Evolutionary conservation across 2,329 filamentous ascomycete genomes (phyloP).

Genomic region (Didymella pomorum): DNA sequence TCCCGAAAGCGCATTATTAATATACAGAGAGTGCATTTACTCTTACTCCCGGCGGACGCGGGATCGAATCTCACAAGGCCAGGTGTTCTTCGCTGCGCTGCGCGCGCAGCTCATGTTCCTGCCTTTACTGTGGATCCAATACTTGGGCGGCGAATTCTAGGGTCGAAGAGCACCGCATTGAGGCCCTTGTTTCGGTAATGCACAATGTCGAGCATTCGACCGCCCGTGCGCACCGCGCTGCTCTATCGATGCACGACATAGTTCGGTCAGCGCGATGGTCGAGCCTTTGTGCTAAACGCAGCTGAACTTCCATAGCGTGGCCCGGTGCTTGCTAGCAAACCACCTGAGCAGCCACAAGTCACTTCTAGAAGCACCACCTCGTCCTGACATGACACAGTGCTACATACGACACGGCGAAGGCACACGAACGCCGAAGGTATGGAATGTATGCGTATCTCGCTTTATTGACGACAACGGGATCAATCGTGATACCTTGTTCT

Average conservation of each 20-base stretch:
- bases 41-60: slow-evolving; percentile 13
- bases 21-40: slow-evolving; percentile 25
- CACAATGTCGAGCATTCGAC: slow-evolving; percentile 5
- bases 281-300: background rate
- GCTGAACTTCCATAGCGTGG: background rate
- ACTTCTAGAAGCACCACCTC: background rate
- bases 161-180: slow-evolving; percentile 2
- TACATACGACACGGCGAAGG: background rate
- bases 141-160: slow-evolving; percentile 3
- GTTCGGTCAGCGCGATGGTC: background rate
- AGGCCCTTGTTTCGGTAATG: slow-evolving; percentile 18
- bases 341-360: too few relatives aligned
- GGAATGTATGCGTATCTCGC: background rate
- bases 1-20: slow-evolving; percentile 35
- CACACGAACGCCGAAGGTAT: background rate
- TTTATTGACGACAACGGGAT: background rate
- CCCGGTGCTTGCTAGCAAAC: slow-evolving; percentile 3
- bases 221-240: slow-evolving; percentile 3
- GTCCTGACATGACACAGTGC: background rate
- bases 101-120: slow-evolving; percentile 2
- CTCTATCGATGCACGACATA: slow-evolving; percentile 1
- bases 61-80: slow-evolving; percentile 28
- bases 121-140: slow-evolving; percentile 3
- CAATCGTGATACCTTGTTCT: background rate
- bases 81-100: slow-evolving; percentile 34